Evolutionary conservation across 176 grass and related monocot species (phyloP), one percentile per base, ranked within the genome.

Genomic region (Musa schizocarpa): DNA sequence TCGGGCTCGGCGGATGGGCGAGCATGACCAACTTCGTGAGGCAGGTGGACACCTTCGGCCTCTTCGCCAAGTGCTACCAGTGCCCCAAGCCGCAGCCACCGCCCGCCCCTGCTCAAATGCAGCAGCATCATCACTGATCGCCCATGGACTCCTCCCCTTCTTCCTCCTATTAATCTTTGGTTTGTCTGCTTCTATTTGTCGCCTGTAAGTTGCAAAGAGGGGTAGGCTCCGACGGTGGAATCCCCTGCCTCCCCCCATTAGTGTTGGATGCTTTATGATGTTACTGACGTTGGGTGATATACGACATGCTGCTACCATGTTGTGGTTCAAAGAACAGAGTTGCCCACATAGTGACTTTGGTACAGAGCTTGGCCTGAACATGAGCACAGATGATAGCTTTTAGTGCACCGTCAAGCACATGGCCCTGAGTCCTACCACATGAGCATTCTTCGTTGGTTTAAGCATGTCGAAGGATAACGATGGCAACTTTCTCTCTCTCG

Each of bases 31-130:
- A 93, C 78, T 93, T 93, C 87, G 2, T 93, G 57, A 81, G 50
- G 62, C 90, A 93, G 80, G 84, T 93, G 82, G 80, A 93, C 87
- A 93, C 87, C 70, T 93, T 93, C 80, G 90, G 90, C 0, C 87
- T 93, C 80, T 93, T 93, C 75, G 90, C 87, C 87, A 93, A 93
- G 77, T 93, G 90, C 90, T 93, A 93, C 78, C 90, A 93, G 74
- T 93, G 90, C 75, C 90, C 90, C 27, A 93, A 89, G 80, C 50
- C 89, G 21, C 72, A 58, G 53, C 22, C 76, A n/a, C 50, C 63
- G 52, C 34, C 74, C 3, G 48, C 68, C 1, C 43, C 68, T 19
- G 68, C 17, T 17, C 34, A 43, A 43, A 43, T 43, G 68, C 68
- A 51, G 19, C 68, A 70, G 1, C 68, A 16, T 1, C 34, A 51